Base-by-base conservation (phyloP, 2,329 filamentous ascomycete species). In the Shiraia sp. region DNA sequence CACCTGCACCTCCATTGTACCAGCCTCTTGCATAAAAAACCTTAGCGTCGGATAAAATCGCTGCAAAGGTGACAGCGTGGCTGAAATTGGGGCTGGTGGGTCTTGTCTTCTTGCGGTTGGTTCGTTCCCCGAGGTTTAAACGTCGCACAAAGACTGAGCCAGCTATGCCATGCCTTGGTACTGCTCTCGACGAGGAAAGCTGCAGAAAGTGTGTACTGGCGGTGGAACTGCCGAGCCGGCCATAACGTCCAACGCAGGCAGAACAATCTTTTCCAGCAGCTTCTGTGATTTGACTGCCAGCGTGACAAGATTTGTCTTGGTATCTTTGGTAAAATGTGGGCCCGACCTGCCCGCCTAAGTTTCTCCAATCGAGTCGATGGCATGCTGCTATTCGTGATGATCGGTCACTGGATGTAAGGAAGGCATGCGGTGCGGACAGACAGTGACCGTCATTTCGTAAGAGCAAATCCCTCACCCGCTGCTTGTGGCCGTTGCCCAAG, bases 81-180 rank as follows among this genome's bases (percentile, higher is more conserved):
- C 57, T 60, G 53, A 47, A 53, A 30, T 52, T 58, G 57, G 50
- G 56, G 57, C 56, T 61, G 55, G 55, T 58, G 58, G 44, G 47
- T 46, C 57, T 57, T 53, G 45, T 32, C 51, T 37, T 47, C 24
- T 49, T 51, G 19, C 45, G 38, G 45, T 49, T 49, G 46, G 42
- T 42, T 32, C 23, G 23, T 22, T 10, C 32, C 8, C 51, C 42
- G 45, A 42, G 32, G 29, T 41, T 24, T 36, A 29, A 43, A 50
- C 33, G 37, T 55, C 35, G 33, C 37, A 51, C 47, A 44, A 33
- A 16, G 31, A 29, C 33, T 31, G 10, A 10, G 22, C 10, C 25
- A 41, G 32, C 32, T 27, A 33, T 46, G 49, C 54, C 56, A 52
- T 59, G 52, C 42, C 50, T 54, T 56, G 49, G 49, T 47, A 31